A percentile compares a stretch with the other conserved stretches of the same genome.
These are phyloP conservation scores for Yamadazyma sp. DNA, from an alignment of 805 yeast genomes.

Conservation along the genomic window DNA sequence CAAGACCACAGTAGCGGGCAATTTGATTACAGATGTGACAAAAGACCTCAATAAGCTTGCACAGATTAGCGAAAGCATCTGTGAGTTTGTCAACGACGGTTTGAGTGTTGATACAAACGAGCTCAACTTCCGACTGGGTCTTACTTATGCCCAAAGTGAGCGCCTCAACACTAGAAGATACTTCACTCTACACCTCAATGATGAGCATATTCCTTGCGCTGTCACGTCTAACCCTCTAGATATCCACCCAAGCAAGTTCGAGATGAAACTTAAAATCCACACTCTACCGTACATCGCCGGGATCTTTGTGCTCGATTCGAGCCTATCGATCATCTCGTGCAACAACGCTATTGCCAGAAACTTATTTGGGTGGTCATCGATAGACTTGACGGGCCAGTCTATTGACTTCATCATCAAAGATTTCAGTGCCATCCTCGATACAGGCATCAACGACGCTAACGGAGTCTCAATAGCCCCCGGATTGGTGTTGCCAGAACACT, in stretches of 20 bases:
- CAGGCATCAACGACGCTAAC: constrained; percentile 35
- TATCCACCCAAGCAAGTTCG: constrained; percentile 37
- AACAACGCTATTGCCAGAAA: constrained; percentile 78
- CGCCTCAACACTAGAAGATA: constrained; percentile 59
- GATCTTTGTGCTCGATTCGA: constrained; percentile 64
- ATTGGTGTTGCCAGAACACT: constrained; percentile 85
- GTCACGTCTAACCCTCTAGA: constrained; percentile 61
- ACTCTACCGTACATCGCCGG: constrained; percentile 88
- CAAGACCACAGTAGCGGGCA: constrained; percentile 35
- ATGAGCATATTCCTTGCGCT: constrained; percentile 68
- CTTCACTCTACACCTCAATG: constrained; percentile 51
- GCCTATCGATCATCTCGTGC: constrained; percentile 60
- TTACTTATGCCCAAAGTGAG: constrained; percentile 18
- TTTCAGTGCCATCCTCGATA: constrained; percentile 48
- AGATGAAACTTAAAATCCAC: constrained; percentile 64
- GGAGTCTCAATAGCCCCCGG: constrained; percentile 49
- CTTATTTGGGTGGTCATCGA: constrained; percentile 67
- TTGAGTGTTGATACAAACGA: constrained; percentile 13
- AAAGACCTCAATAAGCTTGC: constrained; percentile 19
- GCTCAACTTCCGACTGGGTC: constrained; percentile 16
- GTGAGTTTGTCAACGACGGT: constrained; percentile 9
- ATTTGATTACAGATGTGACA: constrained; percentile 19
- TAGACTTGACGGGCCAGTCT: constrained; percentile 37
- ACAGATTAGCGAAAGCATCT: constrained; percentile 29
- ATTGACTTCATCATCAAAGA: constrained; percentile 63